Evolutionary conservation across 2,329 filamentous ascomycete genomes (phyloP).

Genomic region (Chrysoporthe cubensis): DNA sequence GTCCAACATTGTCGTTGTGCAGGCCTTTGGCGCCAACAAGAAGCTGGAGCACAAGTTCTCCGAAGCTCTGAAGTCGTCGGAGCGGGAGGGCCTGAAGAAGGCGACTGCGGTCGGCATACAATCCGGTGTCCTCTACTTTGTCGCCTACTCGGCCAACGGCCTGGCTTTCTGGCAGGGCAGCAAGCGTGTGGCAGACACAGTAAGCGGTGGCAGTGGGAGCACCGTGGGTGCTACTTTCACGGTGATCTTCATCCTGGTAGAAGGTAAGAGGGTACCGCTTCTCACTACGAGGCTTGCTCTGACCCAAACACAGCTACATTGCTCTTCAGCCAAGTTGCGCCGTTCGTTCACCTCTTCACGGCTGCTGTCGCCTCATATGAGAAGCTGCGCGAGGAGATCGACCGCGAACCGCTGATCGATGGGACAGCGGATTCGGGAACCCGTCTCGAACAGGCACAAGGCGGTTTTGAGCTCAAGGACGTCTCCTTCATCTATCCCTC

Average conservation of each 20-base stretch:
- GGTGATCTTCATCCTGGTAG: conserved; percentile 58
- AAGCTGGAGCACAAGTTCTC: conserved; percentile 63
- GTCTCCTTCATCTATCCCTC: conserved; percentile 50
- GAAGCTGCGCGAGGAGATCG: conserved; percentile 59
- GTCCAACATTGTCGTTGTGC: conserved; percentile 65
- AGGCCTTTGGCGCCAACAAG: conserved; percentile 64
- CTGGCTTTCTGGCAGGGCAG: conserved; percentile 70
- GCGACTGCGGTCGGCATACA: conserved; percentile 58
- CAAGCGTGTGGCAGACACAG: conserved; percentile 38
- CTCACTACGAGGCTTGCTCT: conserved; percentile 27
- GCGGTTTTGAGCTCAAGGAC: conserved; percentile 24
- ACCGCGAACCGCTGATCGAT: conserved; percentile 51
- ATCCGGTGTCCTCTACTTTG: conserved; percentile 67
- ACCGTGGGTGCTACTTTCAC: conserved; percentile 55
- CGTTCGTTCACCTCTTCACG: conserved; percentile 63
- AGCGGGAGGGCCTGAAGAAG: conserved; percentile 57
- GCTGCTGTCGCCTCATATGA: conserved; percentile 57
- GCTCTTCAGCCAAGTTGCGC: conserved; percentile 62
- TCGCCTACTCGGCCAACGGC: conserved; percentile 66
- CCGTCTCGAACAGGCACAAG: conserved; percentile 22
- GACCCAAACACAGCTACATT: conserved; percentile 48
- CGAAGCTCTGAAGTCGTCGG: conserved; percentile 26
- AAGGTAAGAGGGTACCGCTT: conserved; percentile 39
- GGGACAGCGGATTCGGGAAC: conserved; percentile 33
- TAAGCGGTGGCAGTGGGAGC: conserved; percentile 38